These are phyloP conservation scores for Peribolospora kevripleyi DNA, from an alignment of 768 basidiomycete species.

Conservation along the genomic window DNA sequence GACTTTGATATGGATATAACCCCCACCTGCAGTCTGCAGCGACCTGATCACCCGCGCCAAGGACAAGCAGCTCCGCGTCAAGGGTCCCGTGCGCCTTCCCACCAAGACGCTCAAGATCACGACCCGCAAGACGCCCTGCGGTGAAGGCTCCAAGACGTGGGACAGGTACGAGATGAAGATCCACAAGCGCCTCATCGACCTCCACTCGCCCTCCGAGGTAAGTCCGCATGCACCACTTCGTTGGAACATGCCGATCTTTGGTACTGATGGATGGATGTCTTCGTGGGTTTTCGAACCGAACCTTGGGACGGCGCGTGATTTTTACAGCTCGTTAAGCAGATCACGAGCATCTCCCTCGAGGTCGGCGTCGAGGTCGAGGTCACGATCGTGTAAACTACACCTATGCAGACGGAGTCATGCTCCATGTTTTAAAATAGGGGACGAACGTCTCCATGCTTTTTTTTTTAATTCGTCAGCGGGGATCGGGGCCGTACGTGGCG, in stretches of 20 bases:
- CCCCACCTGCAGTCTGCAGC: conserved; percentile 45
- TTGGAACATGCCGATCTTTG: no score
- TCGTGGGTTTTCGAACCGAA: no score
- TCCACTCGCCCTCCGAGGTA: conserved; percentile 86
- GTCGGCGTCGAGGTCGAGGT: conserved; percentile 78
- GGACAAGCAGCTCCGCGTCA: conserved; percentile 97
- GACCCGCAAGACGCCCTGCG: conserved; percentile 99
- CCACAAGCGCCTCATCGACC: conserved; percentile 97
- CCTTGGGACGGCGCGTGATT: no score
- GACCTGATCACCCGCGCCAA: conserved; percentile 97
- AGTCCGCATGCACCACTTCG: no score
- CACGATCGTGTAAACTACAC: not conserved
- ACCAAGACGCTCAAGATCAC: conserved; percentile 98
- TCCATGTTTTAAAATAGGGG: no score
- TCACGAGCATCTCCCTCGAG: conserved; percentile 92
- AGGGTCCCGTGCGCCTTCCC: conserved; percentile 93
- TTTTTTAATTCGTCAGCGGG: no score
- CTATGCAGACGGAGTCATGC: no score
- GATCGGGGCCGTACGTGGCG: no score
- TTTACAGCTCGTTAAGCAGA: conserved; percentile 66
- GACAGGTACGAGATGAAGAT: conserved; percentile 98
- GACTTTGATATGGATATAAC: not conserved
- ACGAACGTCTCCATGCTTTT: no score
- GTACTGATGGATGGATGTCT: no score
- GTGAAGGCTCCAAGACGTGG: conserved; percentile 99